phyloP scores from a whole-genome alignment of 495 filamentous ascomycete genomes.

The Pseudoneurospora amorphoporcata region DNA sequence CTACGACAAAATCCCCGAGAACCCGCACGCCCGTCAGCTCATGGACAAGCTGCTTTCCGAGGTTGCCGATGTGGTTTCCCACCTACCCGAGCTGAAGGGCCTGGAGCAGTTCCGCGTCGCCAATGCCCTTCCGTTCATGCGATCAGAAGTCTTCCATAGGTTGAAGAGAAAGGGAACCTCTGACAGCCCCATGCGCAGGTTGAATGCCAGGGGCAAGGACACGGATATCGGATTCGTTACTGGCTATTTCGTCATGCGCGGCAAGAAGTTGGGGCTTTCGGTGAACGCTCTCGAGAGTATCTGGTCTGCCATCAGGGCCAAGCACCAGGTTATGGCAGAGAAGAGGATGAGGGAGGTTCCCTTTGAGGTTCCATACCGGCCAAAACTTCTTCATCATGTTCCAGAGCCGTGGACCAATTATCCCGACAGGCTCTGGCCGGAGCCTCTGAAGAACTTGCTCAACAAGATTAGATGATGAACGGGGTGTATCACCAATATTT shows the following conservation, averaged over 20 bases:
- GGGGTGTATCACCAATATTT: neutral
- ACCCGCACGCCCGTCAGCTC: constrained; percentile 48
- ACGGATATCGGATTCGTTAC: constrained; percentile 76
- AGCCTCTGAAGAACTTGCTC: neutral
- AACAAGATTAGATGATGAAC: neutral
- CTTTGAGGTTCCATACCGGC: constrained; percentile 4
- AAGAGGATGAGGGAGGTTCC: constrained; percentile 16
- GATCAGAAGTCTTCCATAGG: constrained; percentile 18
- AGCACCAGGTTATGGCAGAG: constrained; percentile 7
- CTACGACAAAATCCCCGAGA: constrained; percentile 59
- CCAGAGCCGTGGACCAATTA: neutral
- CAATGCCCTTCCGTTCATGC: constrained; percentile 32
- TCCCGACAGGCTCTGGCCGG: neutral
- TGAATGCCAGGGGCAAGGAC: constrained; percentile 38
- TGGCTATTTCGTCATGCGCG: constrained; percentile 68
- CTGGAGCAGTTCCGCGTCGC: constrained; percentile 46
- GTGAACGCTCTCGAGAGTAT: constrained; percentile 48
- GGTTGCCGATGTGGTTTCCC: constrained; percentile 26
- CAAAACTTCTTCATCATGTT: neutral
- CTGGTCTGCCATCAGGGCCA: constrained; percentile 26
- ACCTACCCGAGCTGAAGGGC: constrained; percentile 49
- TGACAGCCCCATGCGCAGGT: constrained; percentile 54
- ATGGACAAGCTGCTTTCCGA: constrained; percentile 56
- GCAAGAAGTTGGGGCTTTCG: constrained; percentile 53
- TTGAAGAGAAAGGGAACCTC: constrained; percentile 40